These are phyloP conservation scores for Naganishia cerealis DNA, from an alignment of 1,284 basidiomycete genomes.

Conservation along the genomic window DNA sequence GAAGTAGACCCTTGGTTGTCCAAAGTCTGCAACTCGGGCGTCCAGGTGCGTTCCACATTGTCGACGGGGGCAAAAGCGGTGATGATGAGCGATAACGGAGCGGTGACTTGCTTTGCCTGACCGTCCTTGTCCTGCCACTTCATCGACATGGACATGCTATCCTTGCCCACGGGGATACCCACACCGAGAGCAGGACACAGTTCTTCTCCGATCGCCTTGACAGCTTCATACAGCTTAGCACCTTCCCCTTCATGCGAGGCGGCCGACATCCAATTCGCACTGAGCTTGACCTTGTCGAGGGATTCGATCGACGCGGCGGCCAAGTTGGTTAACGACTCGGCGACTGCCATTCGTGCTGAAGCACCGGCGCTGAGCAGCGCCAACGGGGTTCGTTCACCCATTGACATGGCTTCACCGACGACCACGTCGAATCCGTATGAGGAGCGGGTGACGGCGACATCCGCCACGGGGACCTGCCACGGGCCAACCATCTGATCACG, in stretches of 20 bases:
- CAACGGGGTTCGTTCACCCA: conserved; percentile 92
- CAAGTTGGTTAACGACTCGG: conserved; percentile 89
- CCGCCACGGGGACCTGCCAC: conserved; percentile 96
- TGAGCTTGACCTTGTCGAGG: conserved; percentile 80
- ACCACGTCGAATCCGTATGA: conserved; percentile 86
- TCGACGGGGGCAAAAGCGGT: conserved; percentile 90
- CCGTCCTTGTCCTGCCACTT: conserved; percentile 68
- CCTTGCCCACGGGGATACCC: conserved; percentile 96
- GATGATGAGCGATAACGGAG: conserved; percentile 87
- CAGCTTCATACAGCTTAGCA: conserved; percentile 85
- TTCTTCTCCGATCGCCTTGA: conserved; percentile 87
- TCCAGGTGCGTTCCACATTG: conserved; percentile 83
- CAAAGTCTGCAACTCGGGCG: conserved; percentile 74
- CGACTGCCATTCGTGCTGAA: conserved; percentile 93
- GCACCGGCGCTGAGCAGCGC: conserved; percentile 84
- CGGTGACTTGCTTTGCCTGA: conserved; percentile 71
- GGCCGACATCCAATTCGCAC: conserved; percentile 99
- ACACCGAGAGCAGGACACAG: conserved; percentile 92
- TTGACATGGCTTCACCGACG: conserved; percentile 93
- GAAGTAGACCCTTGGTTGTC: conserved; percentile 63
- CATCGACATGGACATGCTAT: conserved; percentile 99
- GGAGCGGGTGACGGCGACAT: conserved; percentile 91
- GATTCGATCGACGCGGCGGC: conserved; percentile 74
- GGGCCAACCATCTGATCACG: conserved; percentile 99
- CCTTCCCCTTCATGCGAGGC: conserved; percentile 89